phyloP scores from a whole-genome alignment of 139 green algal genomes.

The Spirogloea muscicola region DNA sequence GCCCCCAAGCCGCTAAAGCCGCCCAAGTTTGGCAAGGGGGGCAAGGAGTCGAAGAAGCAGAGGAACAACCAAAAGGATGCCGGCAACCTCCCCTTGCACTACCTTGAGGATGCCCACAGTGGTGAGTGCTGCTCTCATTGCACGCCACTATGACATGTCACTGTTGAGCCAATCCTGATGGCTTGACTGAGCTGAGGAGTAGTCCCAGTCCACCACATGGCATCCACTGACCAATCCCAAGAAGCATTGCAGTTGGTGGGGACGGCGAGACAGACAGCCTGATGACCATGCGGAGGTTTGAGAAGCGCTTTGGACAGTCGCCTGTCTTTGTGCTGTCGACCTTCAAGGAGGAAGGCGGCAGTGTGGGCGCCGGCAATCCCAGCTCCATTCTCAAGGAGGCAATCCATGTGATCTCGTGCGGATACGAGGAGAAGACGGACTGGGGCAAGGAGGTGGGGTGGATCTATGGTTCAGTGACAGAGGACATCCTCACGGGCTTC shows the following conservation, averaged over 20 bases:
- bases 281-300: constrained; percentile 33
- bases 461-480: constrained; percentile 46
- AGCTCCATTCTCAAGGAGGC: constrained; percentile 32
- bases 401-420: constrained; percentile 47
- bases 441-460: constrained; percentile 44
- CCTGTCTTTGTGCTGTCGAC: constrained; percentile 33
- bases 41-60: background rate
- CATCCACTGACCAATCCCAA: too few relatives aligned
- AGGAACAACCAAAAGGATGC: too few relatives aligned
- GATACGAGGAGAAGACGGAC: constrained; percentile 45
- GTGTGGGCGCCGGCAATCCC: constrained; percentile 5
- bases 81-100: too few relatives aligned
- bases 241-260: too few relatives aligned
- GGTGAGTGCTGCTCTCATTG: too few relatives aligned
- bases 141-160: too few relatives aligned
- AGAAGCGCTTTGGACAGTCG: constrained; percentile 40
- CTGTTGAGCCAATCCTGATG: too few relatives aligned
- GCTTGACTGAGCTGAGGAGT: too few relatives aligned
- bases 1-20: background rate
- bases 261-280: constrained; percentile 25
- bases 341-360: constrained; percentile 25
- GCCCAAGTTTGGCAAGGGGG: too few relatives aligned
- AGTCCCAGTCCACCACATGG: too few relatives aligned
- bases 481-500: constrained; percentile 43
- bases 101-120: too few relatives aligned